Conservation (phyloP, 2,329 filamentous ascomycete species). For the Colletotrichum coccodes region DNA sequence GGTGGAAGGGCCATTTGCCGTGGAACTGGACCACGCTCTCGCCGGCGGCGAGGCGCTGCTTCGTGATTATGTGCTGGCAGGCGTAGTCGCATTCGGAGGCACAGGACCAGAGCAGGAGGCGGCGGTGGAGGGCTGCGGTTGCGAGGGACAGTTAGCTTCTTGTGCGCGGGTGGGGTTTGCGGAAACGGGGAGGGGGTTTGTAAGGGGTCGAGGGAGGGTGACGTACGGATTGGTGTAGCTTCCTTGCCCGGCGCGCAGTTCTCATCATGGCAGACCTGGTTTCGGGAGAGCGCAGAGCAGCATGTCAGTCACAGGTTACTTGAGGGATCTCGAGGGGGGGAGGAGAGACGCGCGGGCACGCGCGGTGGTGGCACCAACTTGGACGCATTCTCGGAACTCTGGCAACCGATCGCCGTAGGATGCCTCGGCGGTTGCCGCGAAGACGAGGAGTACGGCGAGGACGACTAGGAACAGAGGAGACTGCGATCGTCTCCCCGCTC, state of each 20-base stretch:
- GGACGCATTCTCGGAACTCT: constrained; percentile 87
- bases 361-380: constrained; percentile 63
- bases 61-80: constrained; percentile 93
- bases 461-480: constrained; percentile 38
- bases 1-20: constrained; percentile 97
- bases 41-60: constrained; percentile 71
- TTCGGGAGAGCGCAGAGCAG: constrained; percentile 4
- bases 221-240: constrained; percentile 76
- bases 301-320: constrained; percentile 11
- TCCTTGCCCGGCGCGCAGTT: constrained; percentile 77
- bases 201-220: constrained; percentile 13
- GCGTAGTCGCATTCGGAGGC: constrained; percentile 96
- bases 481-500: constrained; percentile 28
- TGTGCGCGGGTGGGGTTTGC: background rate
- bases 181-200: background rate
- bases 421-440: constrained; percentile 64
- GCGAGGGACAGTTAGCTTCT: constrained; percentile 22
- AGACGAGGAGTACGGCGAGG: constrained; percentile 48
- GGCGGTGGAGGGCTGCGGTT: constrained; percentile 78
- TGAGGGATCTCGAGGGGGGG: background rate
- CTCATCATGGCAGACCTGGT: constrained; percentile 79
- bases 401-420: constrained; percentile 87
- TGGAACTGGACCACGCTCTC: constrained; percentile 89
- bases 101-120: constrained; percentile 92
- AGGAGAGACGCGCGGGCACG: background rate